Base-by-base conservation (phyloP, 768 basidiomycete species). In the Daedalea quercina region DNA sequence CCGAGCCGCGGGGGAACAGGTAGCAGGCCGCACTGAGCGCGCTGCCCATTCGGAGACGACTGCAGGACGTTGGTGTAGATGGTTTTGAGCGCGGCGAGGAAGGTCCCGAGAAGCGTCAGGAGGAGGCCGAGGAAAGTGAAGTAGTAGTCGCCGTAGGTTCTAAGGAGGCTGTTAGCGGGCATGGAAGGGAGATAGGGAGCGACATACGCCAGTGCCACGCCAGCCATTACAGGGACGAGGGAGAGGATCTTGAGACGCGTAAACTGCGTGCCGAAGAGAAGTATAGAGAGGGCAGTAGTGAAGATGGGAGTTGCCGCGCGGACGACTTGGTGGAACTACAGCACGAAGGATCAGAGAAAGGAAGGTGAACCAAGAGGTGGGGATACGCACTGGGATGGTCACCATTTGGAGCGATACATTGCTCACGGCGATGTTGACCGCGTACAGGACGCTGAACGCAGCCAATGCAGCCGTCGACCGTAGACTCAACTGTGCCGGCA, bases 71-170 rank as follows among this genome's bases (percentile, higher is more conserved):
- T 90, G 11, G 95, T 97, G 58, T 86, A 81, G 43, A 97, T 86
- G 0, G 95, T 96, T 68, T 98, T 98, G 50, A 96, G 71, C 8
- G 96, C 87, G 4, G 96, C 96, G 34, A 99, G 80, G 50, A 95
- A 66, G 0, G 95, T 93, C 42, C 96, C 96, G 17, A 94, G 69
- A 13, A 99, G 76, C 0, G 96, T 97, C 20, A 99, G 76, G 63
- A 90, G 59, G 53, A 98, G 80, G 3, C 96, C 96, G 67, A 81
- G 81, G 1, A 74, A 67, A 1, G 93, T 96, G 69, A 87, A 96
- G 62, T 91, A 87, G 70, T 96, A 98, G 64, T 97, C 94, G 50
- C 94, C 96, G 53, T 92, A 95, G 6, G 94, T 96, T 12, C 91
- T 94, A 60, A 26, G 52, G 54, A 35, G 35, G 31, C 45, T 28